Percentiles rank a stretch among this genome's conserved stretches.
These are phyloP conservation scores for Wilcoxina mikolae DNA, from an alignment of 495 filamentous ascomycete genomes.

Conservation along the genomic window DNA sequence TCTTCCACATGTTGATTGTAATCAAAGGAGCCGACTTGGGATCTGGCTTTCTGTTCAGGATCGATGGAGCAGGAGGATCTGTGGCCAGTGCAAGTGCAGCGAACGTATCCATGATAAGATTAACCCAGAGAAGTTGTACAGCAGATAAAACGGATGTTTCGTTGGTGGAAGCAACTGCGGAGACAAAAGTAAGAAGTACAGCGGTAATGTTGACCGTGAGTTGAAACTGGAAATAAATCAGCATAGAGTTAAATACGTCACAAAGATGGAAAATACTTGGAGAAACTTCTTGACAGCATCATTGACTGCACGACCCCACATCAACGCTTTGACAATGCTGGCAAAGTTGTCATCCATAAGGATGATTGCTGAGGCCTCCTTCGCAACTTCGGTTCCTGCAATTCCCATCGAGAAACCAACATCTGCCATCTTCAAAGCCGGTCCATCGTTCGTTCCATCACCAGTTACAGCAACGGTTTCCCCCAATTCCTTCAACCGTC, in stretches of 20 bases:
- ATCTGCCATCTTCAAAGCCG: conserved; percentile 72
- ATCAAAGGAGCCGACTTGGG: conserved; percentile 64
- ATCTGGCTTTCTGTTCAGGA: conserved; percentile 63
- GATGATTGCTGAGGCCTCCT: conserved; percentile 87
- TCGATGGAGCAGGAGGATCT: conserved; percentile 54
- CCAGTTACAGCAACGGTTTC: conserved; percentile 90
- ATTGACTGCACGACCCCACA: conserved; percentile 80
- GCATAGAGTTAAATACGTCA: background rate
- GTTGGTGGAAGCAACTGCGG: conserved; percentile 49
- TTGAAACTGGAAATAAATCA: conserved; percentile 51
- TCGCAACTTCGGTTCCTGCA: conserved; percentile 78
- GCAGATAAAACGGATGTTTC: conserved; percentile 66
- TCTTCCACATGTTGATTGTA: conserved; percentile 79
- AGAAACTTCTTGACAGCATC: conserved; percentile 85
- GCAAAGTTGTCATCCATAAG: conserved; percentile 89
- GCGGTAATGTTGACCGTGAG: conserved; percentile 85
- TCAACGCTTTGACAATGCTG: conserved; percentile 74
- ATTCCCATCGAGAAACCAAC: conserved; percentile 91
- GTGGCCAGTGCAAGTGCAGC: conserved; percentile 85
- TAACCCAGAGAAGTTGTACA: conserved; percentile 82
- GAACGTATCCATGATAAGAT: conserved; percentile 92
- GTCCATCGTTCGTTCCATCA: conserved; percentile 85
- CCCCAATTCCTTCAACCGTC: conserved; percentile 62
- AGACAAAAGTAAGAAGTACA: conserved; percentile 69
- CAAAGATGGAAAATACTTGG: conserved; percentile 37